These are phyloP conservation scores for Fraxinus pennsylvanica DNA, from an alignment of 257 asterid species.

Conservation along the genomic window DNA sequence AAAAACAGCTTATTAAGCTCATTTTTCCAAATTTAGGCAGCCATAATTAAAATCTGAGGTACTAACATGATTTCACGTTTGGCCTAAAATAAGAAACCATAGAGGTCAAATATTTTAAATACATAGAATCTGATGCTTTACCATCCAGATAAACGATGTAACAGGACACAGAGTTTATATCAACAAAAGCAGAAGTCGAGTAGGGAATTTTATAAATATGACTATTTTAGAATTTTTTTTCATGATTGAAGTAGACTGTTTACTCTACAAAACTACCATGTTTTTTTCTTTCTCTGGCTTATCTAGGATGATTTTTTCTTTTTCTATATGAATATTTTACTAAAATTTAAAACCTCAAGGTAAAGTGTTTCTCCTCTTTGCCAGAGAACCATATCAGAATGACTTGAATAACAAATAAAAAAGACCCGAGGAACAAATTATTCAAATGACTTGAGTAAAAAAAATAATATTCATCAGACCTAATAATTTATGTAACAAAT, in stretches of 20 bases:
- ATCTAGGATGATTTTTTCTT: too few relatives aligned
- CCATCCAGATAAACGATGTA: not conserved
- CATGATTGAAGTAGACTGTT: not conserved
- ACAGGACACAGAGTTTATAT: slow-evolving; percentile 4
- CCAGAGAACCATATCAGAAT: too few relatives aligned
- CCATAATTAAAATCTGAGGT: not conserved
- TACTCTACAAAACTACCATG: not conserved
- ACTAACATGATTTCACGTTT: not conserved
- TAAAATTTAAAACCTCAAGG: too few relatives aligned
- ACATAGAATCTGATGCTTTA: not conserved
- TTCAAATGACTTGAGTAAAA: too few relatives aligned
- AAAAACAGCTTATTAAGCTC: not conserved
- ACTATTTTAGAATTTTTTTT: slow-evolving; percentile 3
- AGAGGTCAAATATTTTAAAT: not conserved
- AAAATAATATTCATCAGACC: too few relatives aligned
- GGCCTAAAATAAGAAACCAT: not conserved
- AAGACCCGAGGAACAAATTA: too few relatives aligned
- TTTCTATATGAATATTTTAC: too few relatives aligned
- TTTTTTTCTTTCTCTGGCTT: too few relatives aligned
- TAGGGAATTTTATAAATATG: not conserved
- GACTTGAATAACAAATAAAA: too few relatives aligned
- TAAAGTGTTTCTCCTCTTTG: too few relatives aligned
- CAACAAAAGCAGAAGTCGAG: not conserved
- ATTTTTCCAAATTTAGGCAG: not conserved
- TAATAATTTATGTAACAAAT: too few relatives aligned